Evolutionary conservation across 2,329 filamentous ascomycete species (phyloP).

Genomic region (Sclerotinia borealis): DNA sequence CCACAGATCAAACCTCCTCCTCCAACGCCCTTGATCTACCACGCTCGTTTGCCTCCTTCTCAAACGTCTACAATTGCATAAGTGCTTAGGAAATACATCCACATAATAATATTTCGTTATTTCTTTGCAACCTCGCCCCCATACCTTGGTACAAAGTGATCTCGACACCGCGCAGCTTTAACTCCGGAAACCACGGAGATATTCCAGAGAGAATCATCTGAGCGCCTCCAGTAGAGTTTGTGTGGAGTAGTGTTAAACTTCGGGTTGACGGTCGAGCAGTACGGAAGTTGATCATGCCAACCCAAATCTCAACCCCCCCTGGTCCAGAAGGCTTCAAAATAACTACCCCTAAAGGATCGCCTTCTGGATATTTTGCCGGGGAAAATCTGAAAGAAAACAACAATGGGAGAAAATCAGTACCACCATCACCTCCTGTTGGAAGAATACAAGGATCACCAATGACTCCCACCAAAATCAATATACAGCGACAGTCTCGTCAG

Average conservation of each 20-base stretch:
- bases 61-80: neutral
- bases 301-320: conserved; percentile 21
- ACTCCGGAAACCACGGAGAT: neutral
- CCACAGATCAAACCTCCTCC: neutral
- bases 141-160: neutral
- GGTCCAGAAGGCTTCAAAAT: conserved; percentile 17
- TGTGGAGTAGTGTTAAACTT: conserved; percentile 2
- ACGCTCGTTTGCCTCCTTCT: neutral
- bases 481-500: conserved; percentile 45
- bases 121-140: neutral
- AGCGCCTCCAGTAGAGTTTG: neutral
- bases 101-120: neutral
- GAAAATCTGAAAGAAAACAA: conserved; percentile 25
- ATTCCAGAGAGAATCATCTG: neutral
- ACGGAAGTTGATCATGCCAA: conserved; percentile 3
- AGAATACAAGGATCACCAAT: conserved; percentile 46
- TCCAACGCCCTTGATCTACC: neutral
- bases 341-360: conserved; percentile 10
- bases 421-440: conserved; percentile 23
- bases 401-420: conserved; percentile 19
- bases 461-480: conserved; percentile 51
- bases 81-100: neutral
- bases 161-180: neutral
- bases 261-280: conserved; percentile 4
- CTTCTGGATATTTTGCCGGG: conserved; percentile 13